Conservation (phyloP, 2,329 filamentous ascomycete species). For the Corynespora cassiicola region DNA sequence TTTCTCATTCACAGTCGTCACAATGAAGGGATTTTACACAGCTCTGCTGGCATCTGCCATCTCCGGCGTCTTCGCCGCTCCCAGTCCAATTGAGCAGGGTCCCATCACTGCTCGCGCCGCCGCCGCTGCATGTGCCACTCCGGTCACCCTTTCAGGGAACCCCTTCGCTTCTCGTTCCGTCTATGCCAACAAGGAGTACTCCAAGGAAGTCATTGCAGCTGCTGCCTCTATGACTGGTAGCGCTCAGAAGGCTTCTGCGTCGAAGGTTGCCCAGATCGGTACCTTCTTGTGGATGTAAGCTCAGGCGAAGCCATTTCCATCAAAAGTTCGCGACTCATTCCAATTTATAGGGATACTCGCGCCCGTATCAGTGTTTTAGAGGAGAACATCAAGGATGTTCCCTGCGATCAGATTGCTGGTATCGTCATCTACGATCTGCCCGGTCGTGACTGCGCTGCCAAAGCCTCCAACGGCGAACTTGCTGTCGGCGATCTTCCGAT, state of each 20-base stretch:
- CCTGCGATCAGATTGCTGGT: slow-evolving; percentile 56
- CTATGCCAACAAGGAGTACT: slow-evolving; percentile 61
- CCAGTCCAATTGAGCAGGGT: slow-evolving; percentile 38
- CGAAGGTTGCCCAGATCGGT: slow-evolving; percentile 56
- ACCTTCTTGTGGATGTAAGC: slow-evolving; percentile 63
- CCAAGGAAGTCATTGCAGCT: slow-evolving; percentile 59
- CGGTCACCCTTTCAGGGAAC: slow-evolving; percentile 56
- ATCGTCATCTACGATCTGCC: slow-evolving; percentile 71
- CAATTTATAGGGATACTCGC: slow-evolving; percentile 56
- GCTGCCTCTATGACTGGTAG: slow-evolving; percentile 64
- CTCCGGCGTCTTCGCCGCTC: slow-evolving; percentile 40
- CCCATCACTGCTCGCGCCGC: slow-evolving; percentile 40
- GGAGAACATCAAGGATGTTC: slow-evolving; percentile 57
- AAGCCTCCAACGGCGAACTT: slow-evolving; percentile 70
- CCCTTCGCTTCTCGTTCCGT: slow-evolving; percentile 58
- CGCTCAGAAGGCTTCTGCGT: slow-evolving; percentile 58
- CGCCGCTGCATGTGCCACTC: slow-evolving; percentile 38
- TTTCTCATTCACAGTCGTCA: slow-evolving; percentile 26
- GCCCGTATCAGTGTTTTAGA: slow-evolving; percentile 57
- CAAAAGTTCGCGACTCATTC: slow-evolving; percentile 2
- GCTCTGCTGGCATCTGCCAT: slow-evolving; percentile 42
- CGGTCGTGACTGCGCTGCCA: slow-evolving; percentile 69
- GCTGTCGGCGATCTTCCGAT: slow-evolving; percentile 58
- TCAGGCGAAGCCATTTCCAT: neutral
- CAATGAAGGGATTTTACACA: slow-evolving; percentile 44